A percentile compares a stretch with the other conserved stretches of the same genome.
Evolutionary conservation across 2,329 filamentous ascomycete genomes (phyloP).

Genomic region (Penicillium brasilianum): DNA sequence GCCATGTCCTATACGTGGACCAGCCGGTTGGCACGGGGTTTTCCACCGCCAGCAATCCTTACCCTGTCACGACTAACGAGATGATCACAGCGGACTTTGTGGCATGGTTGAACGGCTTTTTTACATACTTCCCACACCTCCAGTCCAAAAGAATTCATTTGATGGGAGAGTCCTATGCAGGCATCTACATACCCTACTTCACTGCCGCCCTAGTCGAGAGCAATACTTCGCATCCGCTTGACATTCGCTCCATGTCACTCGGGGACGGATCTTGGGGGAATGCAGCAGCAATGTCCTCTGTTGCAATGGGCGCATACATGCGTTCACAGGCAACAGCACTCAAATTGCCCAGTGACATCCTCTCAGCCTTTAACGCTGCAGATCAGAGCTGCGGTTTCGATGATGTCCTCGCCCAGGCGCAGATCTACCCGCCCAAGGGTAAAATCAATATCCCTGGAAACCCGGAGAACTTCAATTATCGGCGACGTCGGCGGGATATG

Average conservation of each 20-base stretch:
- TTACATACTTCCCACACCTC: constrained; percentile 38
- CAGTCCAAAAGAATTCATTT: constrained; percentile 40
- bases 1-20: constrained; percentile 44
- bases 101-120: constrained; percentile 40
- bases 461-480: constrained; percentile 39
- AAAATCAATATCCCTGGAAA: constrained; percentile 40
- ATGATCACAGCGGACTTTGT: constrained; percentile 39
- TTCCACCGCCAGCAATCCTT: constrained; percentile 38
- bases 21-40: constrained; percentile 46
- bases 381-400: constrained; percentile 42
- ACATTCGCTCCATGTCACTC: constrained; percentile 43
- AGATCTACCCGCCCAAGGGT: constrained; percentile 37
- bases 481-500: constrained; percentile 21
- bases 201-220: constrained; percentile 39
- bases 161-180: constrained; percentile 48
- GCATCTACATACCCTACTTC: constrained; percentile 47
- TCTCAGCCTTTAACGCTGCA: constrained; percentile 37
- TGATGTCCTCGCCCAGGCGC: constrained; percentile 33
- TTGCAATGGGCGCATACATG: constrained; percentile 37
- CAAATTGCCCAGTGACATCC: constrained; percentile 34
- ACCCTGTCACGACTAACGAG: constrained; percentile 36
- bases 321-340: constrained; percentile 32
- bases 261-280: constrained; percentile 46
- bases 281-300: constrained; percentile 41
- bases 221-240: constrained; percentile 33